A percentile compares a stretch with the other conserved stretches of the same genome.
Conservation (phyloP, 306 rosid genomes). For the Pyrus bretschneideri region DNA sequence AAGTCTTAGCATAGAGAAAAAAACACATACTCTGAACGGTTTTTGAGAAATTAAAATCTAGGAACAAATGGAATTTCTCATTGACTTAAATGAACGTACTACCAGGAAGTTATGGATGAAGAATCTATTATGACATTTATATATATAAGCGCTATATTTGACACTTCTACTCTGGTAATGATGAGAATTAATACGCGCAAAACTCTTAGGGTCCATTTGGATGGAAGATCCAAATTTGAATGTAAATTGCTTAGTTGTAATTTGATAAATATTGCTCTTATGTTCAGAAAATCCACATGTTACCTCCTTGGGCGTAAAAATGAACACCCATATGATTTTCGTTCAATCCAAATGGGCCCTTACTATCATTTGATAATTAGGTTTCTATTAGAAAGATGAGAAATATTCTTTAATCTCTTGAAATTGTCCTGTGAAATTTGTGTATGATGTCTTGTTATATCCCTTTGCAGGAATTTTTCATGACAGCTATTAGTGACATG, state of each 20-base stretch:
- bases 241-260: not conserved
- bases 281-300: not conserved
- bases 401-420: not conserved
- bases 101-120: not conserved
- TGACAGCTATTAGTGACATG: conserved; percentile 66
- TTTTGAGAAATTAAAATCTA: conserved; percentile 13
- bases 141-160: not conserved
- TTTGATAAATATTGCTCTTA: not conserved
- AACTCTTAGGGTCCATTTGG: not conserved
- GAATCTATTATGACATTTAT: not conserved
- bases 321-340: not conserved
- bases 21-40: conserved; percentile 10
- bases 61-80: not conserved
- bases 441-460: not conserved
- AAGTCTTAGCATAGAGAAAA: not conserved
- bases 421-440: not conserved
- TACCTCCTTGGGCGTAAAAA: not conserved
- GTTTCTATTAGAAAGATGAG: not conserved
- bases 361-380: not conserved
- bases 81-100: not conserved
- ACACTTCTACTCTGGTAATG: not conserved
- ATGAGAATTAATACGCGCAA: not conserved
- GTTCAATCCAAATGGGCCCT: not conserved
- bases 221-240: not conserved
- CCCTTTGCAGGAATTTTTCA: conserved; percentile 51